A percentile compares a stretch with the other conserved stretches of the same genome.
phyloP scores from a whole-genome alignment of 768 basidiomycete species.

The Lactarius tabidus region DNA sequence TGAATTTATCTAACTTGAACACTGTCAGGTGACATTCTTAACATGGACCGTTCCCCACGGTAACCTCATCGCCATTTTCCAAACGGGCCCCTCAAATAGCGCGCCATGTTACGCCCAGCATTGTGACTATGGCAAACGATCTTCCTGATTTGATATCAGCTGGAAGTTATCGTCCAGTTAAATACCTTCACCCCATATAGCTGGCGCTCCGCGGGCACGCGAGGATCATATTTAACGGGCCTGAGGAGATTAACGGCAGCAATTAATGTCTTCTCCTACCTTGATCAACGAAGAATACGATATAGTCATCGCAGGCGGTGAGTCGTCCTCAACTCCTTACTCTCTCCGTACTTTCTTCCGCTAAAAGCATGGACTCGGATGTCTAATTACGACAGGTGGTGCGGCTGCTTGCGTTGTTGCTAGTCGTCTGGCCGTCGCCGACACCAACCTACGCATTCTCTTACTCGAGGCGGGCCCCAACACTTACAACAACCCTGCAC shows the following conservation, averaged over 20 bases:
- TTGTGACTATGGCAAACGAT: no score
- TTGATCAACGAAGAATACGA: constrained; percentile 18
- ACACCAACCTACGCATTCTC: constrained; percentile 53
- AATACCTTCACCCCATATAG: background rate
- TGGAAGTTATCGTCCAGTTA: no score
- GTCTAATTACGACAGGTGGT: constrained; percentile 32
- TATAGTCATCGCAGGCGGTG: constrained; percentile 1
- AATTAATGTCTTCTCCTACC: background rate
- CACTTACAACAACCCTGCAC: constrained; percentile 41
- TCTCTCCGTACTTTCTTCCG: background rate
- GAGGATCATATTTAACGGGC: no score
- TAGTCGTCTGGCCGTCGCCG: constrained; percentile 49
- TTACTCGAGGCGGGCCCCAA: constrained; percentile 56
- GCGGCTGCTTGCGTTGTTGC: constrained; percentile 54
- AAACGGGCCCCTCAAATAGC: no score
- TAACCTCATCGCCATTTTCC: no score
- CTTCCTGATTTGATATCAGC: no score
- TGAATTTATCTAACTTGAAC: no score
- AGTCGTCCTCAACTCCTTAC: background rate
- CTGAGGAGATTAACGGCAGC: background rate
- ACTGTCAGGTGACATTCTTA: no score
- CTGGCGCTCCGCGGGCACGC: no score
- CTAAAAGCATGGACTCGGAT: background rate
- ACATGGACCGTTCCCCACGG: no score
- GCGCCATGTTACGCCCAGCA: no score